Evolutionary conservation across 176 grass and related monocot genomes (phyloP), one percentile per base, ranked within the genome.

Genomic region (Secale cereale): DNA sequence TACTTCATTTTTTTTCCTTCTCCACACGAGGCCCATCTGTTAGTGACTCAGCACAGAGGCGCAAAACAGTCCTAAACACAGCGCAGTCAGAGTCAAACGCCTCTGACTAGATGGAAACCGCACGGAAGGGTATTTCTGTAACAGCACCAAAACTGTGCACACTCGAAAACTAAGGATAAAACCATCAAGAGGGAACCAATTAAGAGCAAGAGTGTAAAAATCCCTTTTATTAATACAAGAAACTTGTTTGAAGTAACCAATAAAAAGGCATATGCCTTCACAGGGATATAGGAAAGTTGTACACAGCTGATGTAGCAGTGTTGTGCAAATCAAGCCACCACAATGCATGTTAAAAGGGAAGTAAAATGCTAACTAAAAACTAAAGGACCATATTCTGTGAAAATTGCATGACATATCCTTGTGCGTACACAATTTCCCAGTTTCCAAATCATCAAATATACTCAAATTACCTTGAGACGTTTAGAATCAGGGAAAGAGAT

Each of bases 401-500:
- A 60, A 70, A 48, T 26, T 36, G 29, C 41, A 76, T 72, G 78
- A 4, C 25, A 76, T 76, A 70, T 48, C 22, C 68, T 35, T 43
- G 26, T 57, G 23, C 46, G 8, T 7, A 66, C 64, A 83, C 78
- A 40, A 79, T 29, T 59, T 65, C 35, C 78, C 61, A 73, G n/a
- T 59, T 74, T 36, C 29, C 43, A 54, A 46, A 65, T 60, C 26
- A 59, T n/a, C 25, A 40, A 66, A 10, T 15, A 82, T 43, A 66
- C 13, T 65, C 10, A 83, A 87, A 29, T 32, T 59, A 99, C 97
- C 91, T 95, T 96, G 70, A 99, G 97, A 78, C 93, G 93, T 85
- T 92, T 94, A 69, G 91, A 91, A 91, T 99, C 97, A 50, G 97
- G 97, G 84, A 95, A 98, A 43, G 97, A 98, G 78, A 98, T 95